phyloP scores from a whole-genome alignment of 2,329 filamentous ascomycete species.

The Xylariaceae sp. region DNA sequence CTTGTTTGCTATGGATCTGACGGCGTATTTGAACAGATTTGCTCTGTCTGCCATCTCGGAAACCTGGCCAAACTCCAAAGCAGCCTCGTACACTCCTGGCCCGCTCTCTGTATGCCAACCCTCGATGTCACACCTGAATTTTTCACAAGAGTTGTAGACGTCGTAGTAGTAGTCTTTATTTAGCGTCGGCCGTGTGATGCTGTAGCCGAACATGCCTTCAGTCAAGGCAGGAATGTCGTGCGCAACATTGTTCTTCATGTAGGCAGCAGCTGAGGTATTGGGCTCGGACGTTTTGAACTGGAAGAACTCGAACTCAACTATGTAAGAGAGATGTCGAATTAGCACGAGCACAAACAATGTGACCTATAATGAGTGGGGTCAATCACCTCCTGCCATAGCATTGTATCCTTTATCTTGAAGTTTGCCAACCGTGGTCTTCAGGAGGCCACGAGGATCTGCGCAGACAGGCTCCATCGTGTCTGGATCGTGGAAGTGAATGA shows the following conservation, averaged over 20 bases:
- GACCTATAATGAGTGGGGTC: not conserved
- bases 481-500: constrained; percentile 69
- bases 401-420: constrained; percentile 59
- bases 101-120: constrained; percentile 83
- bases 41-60: constrained; percentile 88
- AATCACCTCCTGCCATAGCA: constrained; percentile 72
- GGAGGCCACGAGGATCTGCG: constrained; percentile 66
- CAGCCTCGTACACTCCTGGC: constrained; percentile 88
- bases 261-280: constrained; percentile 57
- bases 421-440: constrained; percentile 59
- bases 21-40: constrained; percentile 87
- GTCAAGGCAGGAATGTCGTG: constrained; percentile 64
- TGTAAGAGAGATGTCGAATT: not conserved
- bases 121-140: constrained; percentile 70
- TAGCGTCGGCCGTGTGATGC: constrained; percentile 68
- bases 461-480: constrained; percentile 60
- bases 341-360: not conserved
- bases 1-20: constrained; percentile 82
- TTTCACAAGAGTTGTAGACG: constrained; percentile 66
- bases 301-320: constrained; percentile 74
- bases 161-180: constrained; percentile 81
- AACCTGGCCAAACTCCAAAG: constrained; percentile 86
- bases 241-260: constrained; percentile 62
- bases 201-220: constrained; percentile 82
- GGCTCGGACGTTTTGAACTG: constrained; percentile 34